These are phyloP conservation scores for Vanderwaltozyma polyspora DNA, from an alignment of 805 yeast genomes.

Conservation along the genomic window DNA sequence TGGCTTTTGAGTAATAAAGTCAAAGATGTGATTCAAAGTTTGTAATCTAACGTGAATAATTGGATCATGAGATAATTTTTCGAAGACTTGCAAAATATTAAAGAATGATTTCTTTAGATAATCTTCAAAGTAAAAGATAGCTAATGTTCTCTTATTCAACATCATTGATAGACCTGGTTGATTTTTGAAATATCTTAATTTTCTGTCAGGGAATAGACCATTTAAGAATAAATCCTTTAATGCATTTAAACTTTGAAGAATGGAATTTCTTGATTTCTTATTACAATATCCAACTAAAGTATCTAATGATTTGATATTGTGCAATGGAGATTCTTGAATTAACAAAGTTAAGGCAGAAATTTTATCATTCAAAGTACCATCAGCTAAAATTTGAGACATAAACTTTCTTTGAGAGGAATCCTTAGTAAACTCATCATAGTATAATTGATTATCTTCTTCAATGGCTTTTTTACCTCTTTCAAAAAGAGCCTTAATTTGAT, in stretches of 20 bases:
- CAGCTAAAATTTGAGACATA: constrained; percentile 73
- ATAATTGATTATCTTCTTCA: constrained; percentile 59
- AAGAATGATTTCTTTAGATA: constrained; percentile 69
- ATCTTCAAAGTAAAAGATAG: constrained; percentile 80
- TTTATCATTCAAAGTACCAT: constrained; percentile 92
- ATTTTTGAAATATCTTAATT: constrained; percentile 66
- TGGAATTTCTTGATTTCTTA: constrained; percentile 88
- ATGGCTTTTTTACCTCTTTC: constrained; percentile 57
- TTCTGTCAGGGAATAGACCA: constrained; percentile 80
- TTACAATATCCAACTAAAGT: constrained; percentile 67
- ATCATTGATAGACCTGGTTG: constrained; percentile 44
- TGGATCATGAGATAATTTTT: constrained; percentile 78
- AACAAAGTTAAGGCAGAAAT: constrained; percentile 87
- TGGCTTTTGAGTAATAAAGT: constrained; percentile 72
- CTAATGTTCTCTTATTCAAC: constrained; percentile 45
- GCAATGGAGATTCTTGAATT: constrained; percentile 91
- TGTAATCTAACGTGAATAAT: constrained; percentile 78
- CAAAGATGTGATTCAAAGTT: constrained; percentile 66
- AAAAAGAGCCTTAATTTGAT: constrained; percentile 48
- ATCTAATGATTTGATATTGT: constrained; percentile 74
- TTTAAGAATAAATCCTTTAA: constrained; percentile 76
- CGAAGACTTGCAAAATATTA: constrained; percentile 64
- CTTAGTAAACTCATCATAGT: constrained; percentile 61
- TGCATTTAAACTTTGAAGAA: constrained; percentile 82
- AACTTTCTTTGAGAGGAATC: constrained; percentile 77